Conservation (phyloP, 257 asterid genomes). For the Primulina huaijiensis region DNA sequence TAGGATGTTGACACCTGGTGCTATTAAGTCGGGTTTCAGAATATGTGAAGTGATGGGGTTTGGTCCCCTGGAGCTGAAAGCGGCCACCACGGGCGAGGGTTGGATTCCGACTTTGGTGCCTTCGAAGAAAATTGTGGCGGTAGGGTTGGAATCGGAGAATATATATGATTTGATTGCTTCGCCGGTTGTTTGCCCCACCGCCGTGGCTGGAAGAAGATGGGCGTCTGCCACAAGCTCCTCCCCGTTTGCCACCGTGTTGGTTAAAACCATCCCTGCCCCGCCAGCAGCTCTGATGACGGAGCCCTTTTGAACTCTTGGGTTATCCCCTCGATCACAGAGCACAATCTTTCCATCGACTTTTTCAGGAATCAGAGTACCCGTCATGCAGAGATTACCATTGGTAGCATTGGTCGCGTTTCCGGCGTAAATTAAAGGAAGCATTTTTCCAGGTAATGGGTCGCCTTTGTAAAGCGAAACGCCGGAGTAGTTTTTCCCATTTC, state of each 20-base stretch:
- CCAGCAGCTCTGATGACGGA: slow-evolving; percentile 63
- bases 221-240: slow-evolving; percentile 82
- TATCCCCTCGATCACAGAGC: slow-evolving; percentile 66
- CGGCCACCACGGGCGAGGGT: slow-evolving; percentile 77
- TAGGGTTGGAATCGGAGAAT: slow-evolving; percentile 43
- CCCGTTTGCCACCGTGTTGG: slow-evolving; percentile 65
- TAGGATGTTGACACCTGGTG: slow-evolving; percentile 74
- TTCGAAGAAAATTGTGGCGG: slow-evolving; percentile 46
- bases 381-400: slow-evolving; percentile 73
- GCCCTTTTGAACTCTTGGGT: slow-evolving; percentile 61
- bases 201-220: slow-evolving; percentile 60
- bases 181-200: slow-evolving; percentile 56
- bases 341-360: slow-evolving; percentile 62
- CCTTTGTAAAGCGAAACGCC: slow-evolving; percentile 72
- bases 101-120: slow-evolving; percentile 61
- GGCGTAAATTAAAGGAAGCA: slow-evolving; percentile 75
- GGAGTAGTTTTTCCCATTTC: slow-evolving; percentile 61
- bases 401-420: slow-evolving; percentile 60
- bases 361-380: slow-evolving; percentile 56
- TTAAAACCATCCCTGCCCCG: slow-evolving; percentile 59
- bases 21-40: slow-evolving; percentile 67
- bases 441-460: slow-evolving; percentile 32
- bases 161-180: slow-evolving; percentile 38
- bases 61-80: slow-evolving; percentile 80
- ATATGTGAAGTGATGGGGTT: slow-evolving; percentile 51